A percentile compares a stretch with the other conserved stretches of the same genome.
phyloP scores from a whole-genome alignment of 306 rosid genomes.

The Myrica gale region DNA sequence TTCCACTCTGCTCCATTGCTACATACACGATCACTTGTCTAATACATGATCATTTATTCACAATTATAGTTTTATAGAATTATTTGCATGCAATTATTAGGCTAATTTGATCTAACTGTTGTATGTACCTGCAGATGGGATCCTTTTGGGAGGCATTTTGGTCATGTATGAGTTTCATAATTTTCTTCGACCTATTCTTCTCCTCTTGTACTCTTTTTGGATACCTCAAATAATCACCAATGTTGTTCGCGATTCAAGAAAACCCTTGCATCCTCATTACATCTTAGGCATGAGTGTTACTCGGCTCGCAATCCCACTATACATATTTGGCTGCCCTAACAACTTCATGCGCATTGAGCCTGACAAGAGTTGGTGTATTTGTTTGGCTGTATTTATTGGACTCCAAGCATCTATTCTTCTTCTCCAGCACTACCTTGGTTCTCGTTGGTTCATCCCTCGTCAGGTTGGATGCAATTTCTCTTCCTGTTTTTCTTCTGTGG shows the following conservation, averaged over 20 bases:
- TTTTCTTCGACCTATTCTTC: conserved; percentile 74
- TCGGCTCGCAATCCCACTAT: conserved; percentile 85
- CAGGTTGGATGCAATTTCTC: conserved; percentile 55
- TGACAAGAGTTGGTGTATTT: conserved; percentile 74
- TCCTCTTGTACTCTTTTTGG: conserved; percentile 90
- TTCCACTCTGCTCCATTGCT: background rate
- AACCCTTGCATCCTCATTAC: conserved; percentile 92
- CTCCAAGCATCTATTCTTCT: conserved; percentile 82
- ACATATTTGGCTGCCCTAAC: conserved; percentile 86
- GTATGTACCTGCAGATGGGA: conserved; percentile 72
- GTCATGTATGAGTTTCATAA: conserved; percentile 92
- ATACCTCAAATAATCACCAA: conserved; percentile 93
- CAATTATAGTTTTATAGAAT: conserved; percentile 6
- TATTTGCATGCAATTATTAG: conserved; percentile 20
- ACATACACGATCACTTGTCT: background rate
- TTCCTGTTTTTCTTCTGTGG: background rate
- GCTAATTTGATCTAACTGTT: conserved; percentile 24
- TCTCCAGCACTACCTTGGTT: conserved; percentile 91
- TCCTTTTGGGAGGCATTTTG: conserved; percentile 94
- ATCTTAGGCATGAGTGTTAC: conserved; percentile 81
- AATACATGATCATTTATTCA: conserved; percentile 2
- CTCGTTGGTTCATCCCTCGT: conserved; percentile 97
- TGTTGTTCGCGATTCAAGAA: conserved; percentile 85
- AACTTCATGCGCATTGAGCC: conserved; percentile 92
- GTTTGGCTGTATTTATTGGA: conserved; percentile 58